Evolutionary conservation across 139 green algal genomes (phyloP), one percentile per base, ranked within the genome.

Genomic region (Chlamydomonas incerta): DNA sequence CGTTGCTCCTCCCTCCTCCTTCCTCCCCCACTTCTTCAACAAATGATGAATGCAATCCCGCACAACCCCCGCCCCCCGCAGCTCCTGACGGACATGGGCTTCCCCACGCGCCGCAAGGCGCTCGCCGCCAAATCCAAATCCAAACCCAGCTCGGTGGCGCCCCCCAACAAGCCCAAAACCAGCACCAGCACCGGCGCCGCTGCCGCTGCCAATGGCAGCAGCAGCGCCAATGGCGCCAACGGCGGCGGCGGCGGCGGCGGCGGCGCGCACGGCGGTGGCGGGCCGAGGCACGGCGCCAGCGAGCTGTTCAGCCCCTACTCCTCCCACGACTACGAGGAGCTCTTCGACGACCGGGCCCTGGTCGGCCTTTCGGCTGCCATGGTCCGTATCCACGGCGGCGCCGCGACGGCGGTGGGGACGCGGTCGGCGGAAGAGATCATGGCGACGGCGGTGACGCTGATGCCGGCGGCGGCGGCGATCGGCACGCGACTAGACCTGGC

Each of bases 231-330:
- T n/a, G 58, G 15, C 20, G 58, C 58, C 23, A 58, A 58, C 52
- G 52, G 52, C 52, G 52, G 52, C 52, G 52, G 13, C 52, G 52
- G 13, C 52, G 52, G 13, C 11, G 52, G 52, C 52, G 52, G n/a
- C n/a, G n/a, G n/a, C 11, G 50, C 50, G 50, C 50, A 57, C 58
- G 20, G 58, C 20, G 58, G 58, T 5, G 58, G 11, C 24, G 33
- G 11, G 5, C 17, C 60, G 60, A 15, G 60, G 60, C 60, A 31
- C 8, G 75, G 60, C 37, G 50, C 55, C 47, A 55, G 26, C 41
- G 80, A 86, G 67, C 34, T 21, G 34, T 86, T 86, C 46, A 50
- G 66, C 11, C 20, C 57, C 11, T 86, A 86, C 67, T 71, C 80
- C 17, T 68, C 68, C 13, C 50, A 67, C 14, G 80, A 86, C 50